phyloP scores from a whole-genome alignment of 805 yeast species.

The Cyberlindnera xylosilytica region DNA sequence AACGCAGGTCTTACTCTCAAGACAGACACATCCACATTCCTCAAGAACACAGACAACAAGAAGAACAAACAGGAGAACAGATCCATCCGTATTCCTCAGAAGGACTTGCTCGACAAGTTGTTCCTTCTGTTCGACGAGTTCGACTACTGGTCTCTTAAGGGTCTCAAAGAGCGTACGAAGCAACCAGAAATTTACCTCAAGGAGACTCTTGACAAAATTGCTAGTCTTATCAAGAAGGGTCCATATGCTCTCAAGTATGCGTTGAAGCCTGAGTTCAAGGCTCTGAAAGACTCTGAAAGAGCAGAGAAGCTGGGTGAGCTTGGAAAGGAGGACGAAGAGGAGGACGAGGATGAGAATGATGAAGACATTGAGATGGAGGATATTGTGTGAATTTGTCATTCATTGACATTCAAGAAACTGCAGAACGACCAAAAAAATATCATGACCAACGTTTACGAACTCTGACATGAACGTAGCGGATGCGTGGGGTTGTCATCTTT shows the following conservation, averaged over 20 bases:
- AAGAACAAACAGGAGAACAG: conserved; percentile 60
- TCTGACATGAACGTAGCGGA: no score
- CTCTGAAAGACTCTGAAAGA: conserved; percentile 71
- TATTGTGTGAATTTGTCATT: conserved; percentile 38
- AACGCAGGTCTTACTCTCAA: conserved; percentile 82
- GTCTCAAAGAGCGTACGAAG: conserved; percentile 86
- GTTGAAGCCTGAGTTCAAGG: conserved; percentile 85
- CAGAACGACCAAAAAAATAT: neutral
- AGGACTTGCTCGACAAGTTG: conserved; percentile 81
- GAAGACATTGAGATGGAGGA: conserved; percentile 79
- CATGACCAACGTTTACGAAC: no score
- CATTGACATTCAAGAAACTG: neutral
- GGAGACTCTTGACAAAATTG: conserved; percentile 87
- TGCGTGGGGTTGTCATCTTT: no score
- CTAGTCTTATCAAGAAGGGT: conserved; percentile 86
- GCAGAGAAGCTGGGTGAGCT: conserved; percentile 59
- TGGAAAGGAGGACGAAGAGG: conserved; percentile 34
- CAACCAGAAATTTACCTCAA: conserved; percentile 94
- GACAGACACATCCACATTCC: conserved; percentile 68
- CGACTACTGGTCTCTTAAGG: conserved; percentile 96
- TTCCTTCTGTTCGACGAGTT: conserved; percentile 90
- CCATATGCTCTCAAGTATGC: conserved; percentile 93
- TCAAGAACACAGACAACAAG: conserved; percentile 46
- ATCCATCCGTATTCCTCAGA: conserved; percentile 91
- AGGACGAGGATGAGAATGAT: conserved; percentile 59